These are phyloP conservation scores for Candida ponderosae DNA, from an alignment of 805 yeast species.

Conservation along the genomic window DNA sequence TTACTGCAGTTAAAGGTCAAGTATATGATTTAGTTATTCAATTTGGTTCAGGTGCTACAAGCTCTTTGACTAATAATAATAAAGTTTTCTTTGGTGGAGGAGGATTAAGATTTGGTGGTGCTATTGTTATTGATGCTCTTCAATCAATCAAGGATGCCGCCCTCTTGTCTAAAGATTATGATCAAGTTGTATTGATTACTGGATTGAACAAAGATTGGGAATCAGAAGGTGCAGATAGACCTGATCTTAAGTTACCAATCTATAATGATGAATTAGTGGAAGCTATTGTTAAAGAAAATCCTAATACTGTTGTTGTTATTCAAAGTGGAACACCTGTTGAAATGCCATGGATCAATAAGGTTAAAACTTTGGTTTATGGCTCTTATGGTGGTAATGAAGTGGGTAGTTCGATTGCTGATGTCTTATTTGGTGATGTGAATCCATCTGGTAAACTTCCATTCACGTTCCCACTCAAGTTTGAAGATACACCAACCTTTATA, in stretches of 20 bases:
- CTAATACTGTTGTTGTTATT: constrained; percentile 43
- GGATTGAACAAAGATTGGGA: constrained; percentile 54
- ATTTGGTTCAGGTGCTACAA: constrained; percentile 41
- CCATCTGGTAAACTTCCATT: constrained; percentile 49
- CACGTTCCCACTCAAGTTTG: constrained; percentile 37
- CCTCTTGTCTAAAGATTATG: constrained; percentile 35
- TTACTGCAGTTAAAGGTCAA: constrained; percentile 32
- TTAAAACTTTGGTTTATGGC: constrained; percentile 39
- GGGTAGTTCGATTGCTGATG: constrained; percentile 55
- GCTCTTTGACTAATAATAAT: constrained; percentile 5
- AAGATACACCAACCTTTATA: constrained; percentile 44
- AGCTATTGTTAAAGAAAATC: constrained; percentile 37
- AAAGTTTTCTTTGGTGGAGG: constrained; percentile 23
- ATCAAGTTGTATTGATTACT: constrained; percentile 42
- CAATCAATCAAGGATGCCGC: constrained; percentile 31
- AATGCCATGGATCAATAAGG: constrained; percentile 42
- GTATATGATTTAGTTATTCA: constrained; percentile 36
- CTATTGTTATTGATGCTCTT: constrained; percentile 16
- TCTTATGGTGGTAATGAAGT: constrained; percentile 53
- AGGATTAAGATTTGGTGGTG: constrained; percentile 23
- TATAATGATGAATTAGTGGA: constrained; percentile 35
- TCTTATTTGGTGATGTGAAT: constrained; percentile 46
- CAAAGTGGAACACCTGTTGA: constrained; percentile 59
- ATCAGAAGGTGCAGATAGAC: constrained; percentile 52
- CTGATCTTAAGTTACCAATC: constrained; percentile 42